Base-by-base conservation (phyloP, 208 protist genomes). In the Acanthamoeba healyi region DNA sequence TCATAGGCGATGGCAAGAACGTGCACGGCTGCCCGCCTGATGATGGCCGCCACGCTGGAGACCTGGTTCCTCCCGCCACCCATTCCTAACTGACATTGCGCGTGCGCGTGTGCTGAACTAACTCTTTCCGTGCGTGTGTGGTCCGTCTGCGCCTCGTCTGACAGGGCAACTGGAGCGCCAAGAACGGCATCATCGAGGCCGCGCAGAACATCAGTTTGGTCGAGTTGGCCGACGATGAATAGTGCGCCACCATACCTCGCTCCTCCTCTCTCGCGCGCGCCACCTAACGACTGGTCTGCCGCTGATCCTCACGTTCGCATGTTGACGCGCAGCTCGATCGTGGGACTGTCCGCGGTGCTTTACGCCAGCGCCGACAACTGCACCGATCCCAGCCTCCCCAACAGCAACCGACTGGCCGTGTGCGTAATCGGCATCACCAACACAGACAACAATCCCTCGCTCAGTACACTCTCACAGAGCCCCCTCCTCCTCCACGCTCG, bases 371-470 rank as follows among this genome's bases (percentile, higher is more conserved):
- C 65, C 36, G 65, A 74, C 36, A 42, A 74, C 65, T 74, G 65
- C 65, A 44, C 26, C 34, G 26, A 40, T 32, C 36, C 65, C 0
- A 24, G 0, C 0, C 7, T 24, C 1, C 29, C 65, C 29, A 7
- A 32, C 34, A 74, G 65, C 65, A 74, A 74, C 65, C 12, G 26
- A n/a, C 65, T 74, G 26, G 65, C 65, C 36, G 36, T 74, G 34
- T 74, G 65, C 36, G 65, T 74, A 14, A 74, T 74, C 32, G 65
- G 65, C n/a, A 74, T 74, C 65, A 42, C 65, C 65, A 74, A 74
- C 65, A 19, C 17, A 9, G 65, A 74, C n/a, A 74, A 74, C 36
- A 74, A 74, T 32, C 65, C 36, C 29, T 15, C 65, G 17, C 65
- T 44, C n/a, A 74, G 65, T 74, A 44, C 2, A 17, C n/a, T n/a